Evolutionary conservation across 2,329 filamentous ascomycete genomes (phyloP), one percentile per base, ranked within the genome.

Genomic region (Pseudogymnoascus sp.): DNA sequence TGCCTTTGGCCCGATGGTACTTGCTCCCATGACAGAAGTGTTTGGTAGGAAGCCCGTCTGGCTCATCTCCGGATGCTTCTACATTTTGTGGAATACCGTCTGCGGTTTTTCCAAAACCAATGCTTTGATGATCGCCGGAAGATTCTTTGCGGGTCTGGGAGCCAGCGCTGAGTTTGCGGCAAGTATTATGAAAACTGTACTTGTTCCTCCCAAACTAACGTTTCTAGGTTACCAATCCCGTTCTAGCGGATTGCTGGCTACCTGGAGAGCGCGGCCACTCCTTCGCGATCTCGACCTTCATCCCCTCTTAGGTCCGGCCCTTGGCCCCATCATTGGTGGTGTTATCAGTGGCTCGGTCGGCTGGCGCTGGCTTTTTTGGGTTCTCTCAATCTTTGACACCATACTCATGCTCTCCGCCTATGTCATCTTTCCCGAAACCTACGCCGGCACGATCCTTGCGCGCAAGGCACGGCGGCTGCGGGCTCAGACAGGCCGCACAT

Each of bases 1-100:
- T 66, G 77, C 78, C 21, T 76, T 77, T 26, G 79, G 79, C 0
- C 79, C 79, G 0, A 63, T 72, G 1, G 64, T 89, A 3, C 89
- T 87, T 82, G 88, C 87, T 1, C 86, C 87, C 0, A 72, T 81
- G 4, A 80, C 80, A 0, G 81, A 83, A 64, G 71, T 82, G 0
- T 82, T 78, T 61, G 82, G 81, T 0, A 71, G 82, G 0, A 69
- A 75, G 59, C 65, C 66, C 0, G 69, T 82, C 9, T 70, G 80
- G 4, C 79, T 80, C 42, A 61, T 68, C 0, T 77, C 77, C 1
- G 83, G 80, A 64, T 37, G 80, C 1, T 77, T 79, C 75, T 83
- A 83, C 68, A 69, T 84, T 1, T 64, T 77, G 40, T 82, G 81
- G 76, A 81, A 81, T 66, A 65, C 82, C 7, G 72, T 74, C 1